Base-by-base conservation (phyloP, 176 grass and related monocot species). In the maize (Zea mays) region DNA sequence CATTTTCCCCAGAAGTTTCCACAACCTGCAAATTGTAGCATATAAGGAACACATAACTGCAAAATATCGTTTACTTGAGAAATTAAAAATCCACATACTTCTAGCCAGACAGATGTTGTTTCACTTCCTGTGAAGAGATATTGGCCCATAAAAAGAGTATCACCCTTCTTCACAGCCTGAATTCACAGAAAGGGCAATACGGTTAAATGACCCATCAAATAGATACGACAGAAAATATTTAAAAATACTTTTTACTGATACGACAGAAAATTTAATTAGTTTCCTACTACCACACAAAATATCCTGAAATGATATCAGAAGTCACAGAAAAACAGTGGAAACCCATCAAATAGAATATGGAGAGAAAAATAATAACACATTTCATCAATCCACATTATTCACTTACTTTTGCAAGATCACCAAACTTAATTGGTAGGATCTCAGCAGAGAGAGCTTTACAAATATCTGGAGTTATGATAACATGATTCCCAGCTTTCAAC, bases 41-140 rank as follows among this genome's bases (percentile, higher is more conserved):
- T 40, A 78, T 34, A 56, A 76, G 8, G n/a, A 70, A 78, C 10
- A 3, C 16, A 52, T 76, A 55, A 54, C 57, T 73, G 70, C 17
- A 51, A 71, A 62, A 65, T 14, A 54, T 20, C 47, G 80, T 42
- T 8, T 34, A 63, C 48, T 47, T 10, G 59, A 82, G 10, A 62
- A 45, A 19, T 10, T 59, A 64, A 5, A 71, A 79, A 62, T 50
- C 70, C 34, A 14, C 61, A 46, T 21, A 94, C 96, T 90, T 98
- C 96, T 86, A 98, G 90, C 96, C 89, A 98, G 15, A 92, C 77
- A 81, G 96, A 98, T 35, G 96, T 94, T 69, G 89, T 67, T 91
- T 98, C 96, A 81, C 96, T 94, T 89, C 96, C 96, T 39, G 96
- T 98, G 78, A 92, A 98, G 73, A 98, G 96, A 92, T 98, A 98